Conservation (phyloP, 257 asterid species). For the Solanum pinnatisectum region DNA sequence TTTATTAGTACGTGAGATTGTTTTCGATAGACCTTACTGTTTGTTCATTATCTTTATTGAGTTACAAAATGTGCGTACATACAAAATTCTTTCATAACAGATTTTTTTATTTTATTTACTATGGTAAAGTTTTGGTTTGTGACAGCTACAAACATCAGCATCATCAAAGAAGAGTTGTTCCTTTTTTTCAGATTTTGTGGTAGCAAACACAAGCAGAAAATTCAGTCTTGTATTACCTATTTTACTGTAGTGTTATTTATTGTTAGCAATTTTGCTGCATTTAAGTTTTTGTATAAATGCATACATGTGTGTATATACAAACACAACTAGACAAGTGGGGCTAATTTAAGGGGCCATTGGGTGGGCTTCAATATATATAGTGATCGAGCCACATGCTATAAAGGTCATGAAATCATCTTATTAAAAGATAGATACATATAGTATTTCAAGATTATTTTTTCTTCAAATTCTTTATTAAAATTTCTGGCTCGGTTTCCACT, state of each 20-base stretch:
- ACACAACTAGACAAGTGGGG: neutral
- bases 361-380: neutral
- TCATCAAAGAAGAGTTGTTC: neutral
- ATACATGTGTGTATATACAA: neutral
- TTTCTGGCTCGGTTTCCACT: neutral
- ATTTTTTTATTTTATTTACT: neutral
- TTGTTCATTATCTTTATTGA: neutral
- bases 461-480: neutral
- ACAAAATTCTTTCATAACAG: neutral
- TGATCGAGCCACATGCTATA: neutral
- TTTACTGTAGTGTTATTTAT: neutral
- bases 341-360: neutral
- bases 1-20: rapidly evolving
- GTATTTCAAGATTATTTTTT: neutral
- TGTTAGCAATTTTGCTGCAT: neutral
- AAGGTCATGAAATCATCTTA: neutral
- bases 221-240: neutral
- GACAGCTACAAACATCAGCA: neutral
- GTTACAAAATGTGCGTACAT: neutral
- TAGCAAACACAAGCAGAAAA: neutral
- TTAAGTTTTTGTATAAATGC: neutral
- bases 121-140: neutral
- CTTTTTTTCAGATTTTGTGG: neutral
- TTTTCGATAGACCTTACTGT: rapidly evolving
- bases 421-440: neutral